Evolutionary conservation across 306 rosid genomes (phyloP), one percentile per base, ranked within the genome.

Genomic region (Castanopsis chinensis): DNA sequence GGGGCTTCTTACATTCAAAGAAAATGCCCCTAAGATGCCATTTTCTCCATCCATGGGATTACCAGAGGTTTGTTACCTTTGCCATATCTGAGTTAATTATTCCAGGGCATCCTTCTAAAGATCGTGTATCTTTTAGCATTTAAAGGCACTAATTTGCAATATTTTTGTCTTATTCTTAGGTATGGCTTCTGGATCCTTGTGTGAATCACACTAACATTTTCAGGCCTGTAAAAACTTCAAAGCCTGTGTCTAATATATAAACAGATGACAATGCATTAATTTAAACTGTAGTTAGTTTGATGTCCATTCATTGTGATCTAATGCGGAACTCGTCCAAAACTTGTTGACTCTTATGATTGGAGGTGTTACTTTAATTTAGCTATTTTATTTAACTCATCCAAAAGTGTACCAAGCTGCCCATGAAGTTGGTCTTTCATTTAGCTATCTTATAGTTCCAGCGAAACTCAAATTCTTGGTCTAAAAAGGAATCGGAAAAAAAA

Each of bases 1-100:
- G 99, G 99, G 54, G 98, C 99, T 84, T 90, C 99, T 19, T 95
- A 91, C 74, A 83, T 95, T 75, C 99, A 93, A 78, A 89, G 99
- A 89, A 95, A 93, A 77, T 95, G 98, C 87, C 97, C 99, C 28
- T 95, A 81, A 87, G 72, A 12, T 80, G 60, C 23, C 8, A 58
- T 61, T 45, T 61, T 58, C 17, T 51, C 49, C n/a, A 60, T 10
- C 11, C 63, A 73, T 49, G 41, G 30, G 51, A 25, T 55, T 77
- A 74, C 43, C 13, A 13, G 76, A 74, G 81, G 80, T 84, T 57
- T 61, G 77, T 80, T 69, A 70, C 64, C 43, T 60, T 60, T 76
- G 67, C 68, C 37, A 14, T 25, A 72, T 59, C 58, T 23, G 21
- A 73, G 78, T 20, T 6, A 80, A 52, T 71, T 83, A 78, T 49